These are phyloP conservation scores for Russula sp. DNA, from an alignment of 768 basidiomycete species.

Conservation along the genomic window DNA sequence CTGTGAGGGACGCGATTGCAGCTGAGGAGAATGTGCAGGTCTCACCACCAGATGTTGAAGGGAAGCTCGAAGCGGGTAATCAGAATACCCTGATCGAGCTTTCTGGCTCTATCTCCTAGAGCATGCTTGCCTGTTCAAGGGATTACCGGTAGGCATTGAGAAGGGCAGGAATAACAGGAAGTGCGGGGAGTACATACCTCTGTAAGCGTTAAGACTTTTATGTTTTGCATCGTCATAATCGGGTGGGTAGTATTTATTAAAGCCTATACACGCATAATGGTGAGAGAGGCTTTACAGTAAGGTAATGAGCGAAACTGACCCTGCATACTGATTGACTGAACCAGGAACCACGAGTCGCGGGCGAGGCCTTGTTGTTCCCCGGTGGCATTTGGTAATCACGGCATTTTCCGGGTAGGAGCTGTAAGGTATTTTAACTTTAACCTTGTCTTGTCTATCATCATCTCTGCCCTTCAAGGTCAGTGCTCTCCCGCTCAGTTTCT, in stretches of 20 bases:
- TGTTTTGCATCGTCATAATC: constrained; percentile 69
- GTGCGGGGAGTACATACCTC: constrained; percentile 40
- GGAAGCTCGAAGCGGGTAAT: constrained; percentile 95
- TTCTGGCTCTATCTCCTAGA: constrained; percentile 86
- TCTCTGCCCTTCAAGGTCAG: constrained; percentile 8
- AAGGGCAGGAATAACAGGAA: neutral
- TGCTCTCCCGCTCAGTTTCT: neutral
- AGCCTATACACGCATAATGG: constrained; percentile 36
- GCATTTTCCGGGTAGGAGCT: constrained; percentile 6
- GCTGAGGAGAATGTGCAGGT: constrained; percentile 26
- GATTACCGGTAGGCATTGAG: constrained; percentile 9
- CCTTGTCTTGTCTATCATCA: constrained; percentile 4
- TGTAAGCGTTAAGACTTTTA: constrained; percentile 63
- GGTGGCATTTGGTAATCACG: neutral
- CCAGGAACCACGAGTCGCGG: no score
- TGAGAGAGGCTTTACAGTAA: constrained; percentile 6
- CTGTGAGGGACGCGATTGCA: constrained; percentile 3
- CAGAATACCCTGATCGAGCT: constrained; percentile 92
- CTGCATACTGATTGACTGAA: constrained; percentile 34
- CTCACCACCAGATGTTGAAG: constrained; percentile 93
- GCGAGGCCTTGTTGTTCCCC: no score
- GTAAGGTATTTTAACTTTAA: constrained; percentile 14
- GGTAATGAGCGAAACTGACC: constrained; percentile 28
- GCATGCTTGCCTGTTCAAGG: constrained; percentile 90
- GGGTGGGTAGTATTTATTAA: constrained; percentile 77